Evolutionary conservation across 2,329 filamentous ascomycete species (phyloP), one percentile per base, ranked within the genome.

Genomic region (Epichloe sp.): DNA sequence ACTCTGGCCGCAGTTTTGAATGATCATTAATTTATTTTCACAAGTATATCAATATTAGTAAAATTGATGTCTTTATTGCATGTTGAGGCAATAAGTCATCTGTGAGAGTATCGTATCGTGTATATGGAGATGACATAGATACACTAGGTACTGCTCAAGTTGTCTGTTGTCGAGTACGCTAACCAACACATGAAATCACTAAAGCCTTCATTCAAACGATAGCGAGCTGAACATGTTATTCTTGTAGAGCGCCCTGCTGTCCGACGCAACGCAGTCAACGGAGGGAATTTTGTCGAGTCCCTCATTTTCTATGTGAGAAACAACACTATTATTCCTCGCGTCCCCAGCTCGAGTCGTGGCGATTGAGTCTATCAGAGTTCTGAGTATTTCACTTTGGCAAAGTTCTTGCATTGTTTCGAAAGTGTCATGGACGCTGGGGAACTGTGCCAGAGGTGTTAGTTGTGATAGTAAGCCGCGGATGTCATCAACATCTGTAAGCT

Each of bases 371-470:
- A 8, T 17, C n/a, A 15, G 8, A 19, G 4, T 31, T 26, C 15
- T 35, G 15, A 44, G 41, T 7, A 44, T 11, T 37, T 12, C 17
- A 23, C 7, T 31, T 21, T 37, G 12, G 37, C 8, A 43, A 17
- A 49, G 17, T 7, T 44, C 41, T 14, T 21, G n/a, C 6, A 40
- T n/a, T 14, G 53, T 48, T 12, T 49, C 38, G 6, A 48, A 15
- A n/a, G 59, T 50, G 3, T 50, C 49, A 10, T 53, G 45, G 3
- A 45, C 45, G 10, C 51, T 49, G 11, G 65, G 54, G n/a, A 64
- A 56, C 4, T 42, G 19, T 7, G 60, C 48, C 1, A 57, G 48
- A 8, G 57, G 40, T 19, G 65, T 63, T 5, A 68, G 42, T 3
- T 57, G 54, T 2, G 51, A 50, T 19, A 68, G 47, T 19, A 59